Evolutionary conservation across 306 rosid species (phyloP).

Genomic region (Betula pendula): DNA sequence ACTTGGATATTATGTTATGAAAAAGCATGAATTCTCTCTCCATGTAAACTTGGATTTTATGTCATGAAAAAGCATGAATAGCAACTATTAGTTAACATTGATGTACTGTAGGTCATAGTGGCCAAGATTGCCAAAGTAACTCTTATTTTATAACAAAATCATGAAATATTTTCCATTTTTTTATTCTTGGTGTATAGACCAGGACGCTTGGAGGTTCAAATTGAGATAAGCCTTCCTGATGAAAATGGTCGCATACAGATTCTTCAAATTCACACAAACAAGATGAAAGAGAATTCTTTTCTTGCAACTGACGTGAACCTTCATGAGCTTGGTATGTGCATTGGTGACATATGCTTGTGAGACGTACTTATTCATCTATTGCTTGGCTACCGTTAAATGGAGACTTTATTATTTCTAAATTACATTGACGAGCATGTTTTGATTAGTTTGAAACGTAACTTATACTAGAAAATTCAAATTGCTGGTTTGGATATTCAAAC

Average conservation of each 20-base stretch:
- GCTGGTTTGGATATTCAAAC: constrained; percentile 21
- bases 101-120: constrained; percentile 18
- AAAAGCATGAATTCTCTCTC: neutral
- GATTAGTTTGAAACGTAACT: too few relatives aligned
- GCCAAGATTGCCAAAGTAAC: neutral
- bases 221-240: constrained; percentile 98
- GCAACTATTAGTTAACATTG: constrained; percentile 16
- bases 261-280: constrained; percentile 96
- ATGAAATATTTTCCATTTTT: neutral
- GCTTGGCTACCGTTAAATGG: constrained; percentile 2
- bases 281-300: constrained; percentile 98
- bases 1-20: too few relatives aligned
- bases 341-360: constrained; percentile 27
- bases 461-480: constrained; percentile 5
- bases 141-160: too few relatives aligned
- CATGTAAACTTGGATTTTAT: too few relatives aligned
- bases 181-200: constrained; percentile 59
- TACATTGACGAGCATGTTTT: too few relatives aligned
- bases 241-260: constrained; percentile 94
- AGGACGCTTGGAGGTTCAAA: constrained; percentile 97
- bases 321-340: constrained; percentile 81
- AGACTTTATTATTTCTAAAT: neutral
- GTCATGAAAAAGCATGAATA: constrained; percentile 13
- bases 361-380: constrained; percentile 23
- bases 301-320: constrained; percentile 88